Evolutionary conservation across 2,329 filamentous ascomycete genomes (phyloP).

Genomic region (Leptoxyphium fumago): DNA sequence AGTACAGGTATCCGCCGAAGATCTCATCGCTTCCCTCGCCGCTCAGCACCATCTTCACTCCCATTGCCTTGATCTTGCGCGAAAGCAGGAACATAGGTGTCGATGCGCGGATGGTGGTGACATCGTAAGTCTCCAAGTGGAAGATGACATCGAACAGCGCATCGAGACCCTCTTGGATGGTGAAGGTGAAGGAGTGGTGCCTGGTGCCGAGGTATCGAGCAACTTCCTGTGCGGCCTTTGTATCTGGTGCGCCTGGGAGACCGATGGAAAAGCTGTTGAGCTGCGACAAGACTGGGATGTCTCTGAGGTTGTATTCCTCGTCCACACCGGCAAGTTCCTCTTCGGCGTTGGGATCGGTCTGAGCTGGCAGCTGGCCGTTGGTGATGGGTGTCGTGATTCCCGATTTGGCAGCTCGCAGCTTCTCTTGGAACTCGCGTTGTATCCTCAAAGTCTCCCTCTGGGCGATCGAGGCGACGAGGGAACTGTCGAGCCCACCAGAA

Average conservation of each 20-base stretch:
- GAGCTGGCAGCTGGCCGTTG: constrained; percentile 27
- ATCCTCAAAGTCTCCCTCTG: constrained; percentile 65
- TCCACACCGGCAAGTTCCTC: constrained; percentile 85
- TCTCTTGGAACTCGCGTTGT: constrained; percentile 23
- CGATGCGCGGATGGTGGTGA: constrained; percentile 94
- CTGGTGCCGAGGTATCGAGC: constrained; percentile 95
- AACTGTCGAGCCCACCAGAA: constrained; percentile 91
- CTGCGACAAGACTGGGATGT: constrained; percentile 80
- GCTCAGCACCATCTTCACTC: constrained; percentile 97
- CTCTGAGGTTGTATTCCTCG: constrained; percentile 76
- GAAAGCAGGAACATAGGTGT: constrained; percentile 97
- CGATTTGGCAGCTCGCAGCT: constrained; percentile 24
- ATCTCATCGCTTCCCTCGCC: constrained; percentile 97
- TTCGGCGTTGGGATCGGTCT: constrained; percentile 28
- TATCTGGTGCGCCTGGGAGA: constrained; percentile 82
- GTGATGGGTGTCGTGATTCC: constrained; percentile 19
- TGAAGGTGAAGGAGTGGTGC: constrained; percentile 97
- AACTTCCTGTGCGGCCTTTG: constrained; percentile 78
- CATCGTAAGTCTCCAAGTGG: constrained; percentile 94
- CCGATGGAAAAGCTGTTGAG: constrained; percentile 99
- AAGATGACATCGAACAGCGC: constrained; percentile 95
- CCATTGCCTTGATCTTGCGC: constrained; percentile 98
- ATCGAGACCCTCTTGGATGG: constrained; percentile 91
- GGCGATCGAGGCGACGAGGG: constrained; percentile 84
- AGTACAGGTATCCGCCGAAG: constrained; percentile 97